A percentile compares a stretch with the other conserved stretches of the same genome.
Evolutionary conservation across 352 stramenopile species (phyloP).

Genomic region (Pythium aphanidermatum): DNA sequence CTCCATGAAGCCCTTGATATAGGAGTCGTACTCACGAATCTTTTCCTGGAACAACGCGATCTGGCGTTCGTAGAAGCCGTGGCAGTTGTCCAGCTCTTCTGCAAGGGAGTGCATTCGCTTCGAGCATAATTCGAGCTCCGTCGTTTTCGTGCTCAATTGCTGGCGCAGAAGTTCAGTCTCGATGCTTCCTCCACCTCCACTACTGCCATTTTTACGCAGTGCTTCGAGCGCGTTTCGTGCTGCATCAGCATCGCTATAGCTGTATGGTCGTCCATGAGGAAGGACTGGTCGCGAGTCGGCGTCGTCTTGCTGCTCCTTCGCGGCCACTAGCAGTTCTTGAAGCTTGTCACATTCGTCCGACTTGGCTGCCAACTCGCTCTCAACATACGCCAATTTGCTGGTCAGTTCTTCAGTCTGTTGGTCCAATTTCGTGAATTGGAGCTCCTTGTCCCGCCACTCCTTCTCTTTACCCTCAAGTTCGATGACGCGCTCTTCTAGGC

Average conservation of each 20-base stretch:
- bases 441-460: constrained; percentile 30
- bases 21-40: constrained; percentile 40
- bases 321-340: constrained; percentile 13
- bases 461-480: constrained; percentile 41
- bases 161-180: constrained; percentile 50
- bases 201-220: not conserved
- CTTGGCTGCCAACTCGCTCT: constrained; percentile 48
- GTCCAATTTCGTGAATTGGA: constrained; percentile 28
- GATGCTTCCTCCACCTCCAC: constrained; percentile 3
- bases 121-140: constrained; percentile 39
- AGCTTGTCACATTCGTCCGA: constrained; percentile 42
- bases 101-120: constrained; percentile 37
- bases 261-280: not conserved
- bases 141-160: constrained; percentile 39
- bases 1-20: constrained; percentile 39
- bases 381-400: constrained; percentile 41
- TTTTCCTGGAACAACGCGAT: constrained; percentile 37
- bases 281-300: not conserved
- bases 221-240: too few relatives aligned
- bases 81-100: constrained; percentile 40
- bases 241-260: constrained; percentile 8
- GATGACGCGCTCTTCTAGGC: constrained; percentile 45
- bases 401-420: constrained; percentile 45
- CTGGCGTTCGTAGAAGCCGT: constrained; percentile 49
- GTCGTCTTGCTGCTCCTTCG: not conserved